Evolutionary conservation across 2,329 filamentous ascomycete genomes (phyloP), one percentile per base, ranked within the genome.

Genomic region (Didymosphaeria variabile): DNA sequence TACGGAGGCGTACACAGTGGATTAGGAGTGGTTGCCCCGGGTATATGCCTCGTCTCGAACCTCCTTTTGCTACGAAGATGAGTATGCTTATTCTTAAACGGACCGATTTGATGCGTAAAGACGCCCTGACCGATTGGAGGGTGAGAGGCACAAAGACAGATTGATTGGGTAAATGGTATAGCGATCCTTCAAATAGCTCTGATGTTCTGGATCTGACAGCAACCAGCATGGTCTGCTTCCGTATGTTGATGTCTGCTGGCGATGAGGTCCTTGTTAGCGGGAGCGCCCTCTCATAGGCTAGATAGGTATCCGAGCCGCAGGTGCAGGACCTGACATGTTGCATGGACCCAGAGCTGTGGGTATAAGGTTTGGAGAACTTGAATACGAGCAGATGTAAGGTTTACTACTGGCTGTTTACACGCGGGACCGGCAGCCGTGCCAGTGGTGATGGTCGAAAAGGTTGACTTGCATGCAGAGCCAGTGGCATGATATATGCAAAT

Each of bases 121-220:
- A 26, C 45, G 55, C 45, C 59, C 52, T 13, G 49, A 5, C 21
- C 29, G 5, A 31, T 45, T 2, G 10, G 38, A 60, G 34, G 46
- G 47, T 50, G 55, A 58, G 47, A 31, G n/a, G 17, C n/a, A 26
- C 23, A 29, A 34, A 47, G 17, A n/a, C 19, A 34, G 9, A 51
- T 42, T 17, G 50, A 59, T 38, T 54, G 54, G 46, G 23, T 49
- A 42, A 49, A 53, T 57, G 26, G 47, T 51, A 36, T 29, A 44
- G 51, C 12, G 17, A 54, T 54, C 17, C 15, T 29, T 17, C 31
- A 56, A 44, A 45, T 47, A 46, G 42, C 51, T 63, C 50, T 40
- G 53, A 61, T 59, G 38, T 34, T 34, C 49, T 46, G 60, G 58
- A 38, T 60, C 63, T 68, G 62, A 67, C 61, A 61, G 64, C 57